Evolutionary conservation across 2,329 filamentous ascomycete species (phyloP).

Genomic region (Onygena corvina): DNA sequence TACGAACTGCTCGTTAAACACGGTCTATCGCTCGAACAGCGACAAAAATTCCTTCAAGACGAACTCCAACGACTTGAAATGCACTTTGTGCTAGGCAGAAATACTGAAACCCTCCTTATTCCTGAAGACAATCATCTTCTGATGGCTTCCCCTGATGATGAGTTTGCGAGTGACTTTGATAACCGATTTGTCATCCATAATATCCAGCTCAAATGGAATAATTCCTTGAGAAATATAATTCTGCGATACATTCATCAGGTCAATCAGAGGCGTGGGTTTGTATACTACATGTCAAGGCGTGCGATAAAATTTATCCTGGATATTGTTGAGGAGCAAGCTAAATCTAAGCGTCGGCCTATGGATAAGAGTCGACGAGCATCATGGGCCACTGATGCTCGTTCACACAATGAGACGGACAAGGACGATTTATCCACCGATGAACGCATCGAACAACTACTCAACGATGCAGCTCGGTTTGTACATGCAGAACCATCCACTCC

Average conservation of each 20-base stretch:
- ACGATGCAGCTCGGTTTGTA: conserved; percentile 73
- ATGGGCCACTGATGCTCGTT: neutral
- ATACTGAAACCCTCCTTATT: conserved; percentile 25
- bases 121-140: conserved; percentile 40
- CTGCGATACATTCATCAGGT: conserved; percentile 96
- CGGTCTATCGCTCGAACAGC: conserved; percentile 44
- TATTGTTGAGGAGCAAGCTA: conserved; percentile 87
- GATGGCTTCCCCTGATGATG: conserved; percentile 49
- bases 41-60: conserved; percentile 46
- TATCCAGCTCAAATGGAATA: conserved; percentile 96
- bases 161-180: conserved; percentile 89
- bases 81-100: neutral
- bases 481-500: conserved; percentile 50
- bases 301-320: conserved; percentile 97
- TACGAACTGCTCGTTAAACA: conserved; percentile 45
- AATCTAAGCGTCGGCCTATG: conserved; percentile 44
- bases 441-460: conserved; percentile 71
- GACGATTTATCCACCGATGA: conserved; percentile 63
- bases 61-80: conserved; percentile 47
- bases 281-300: conserved; percentile 92
- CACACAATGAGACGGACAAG: conserved; percentile 30
- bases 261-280: conserved; percentile 85
- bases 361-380: conserved; percentile 15
- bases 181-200: conserved; percentile 98
- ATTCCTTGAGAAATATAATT: conserved; percentile 86